phyloP scores from a whole-genome alignment of 2,329 filamentous ascomycete species.

The Metarhizium sp. region DNA sequence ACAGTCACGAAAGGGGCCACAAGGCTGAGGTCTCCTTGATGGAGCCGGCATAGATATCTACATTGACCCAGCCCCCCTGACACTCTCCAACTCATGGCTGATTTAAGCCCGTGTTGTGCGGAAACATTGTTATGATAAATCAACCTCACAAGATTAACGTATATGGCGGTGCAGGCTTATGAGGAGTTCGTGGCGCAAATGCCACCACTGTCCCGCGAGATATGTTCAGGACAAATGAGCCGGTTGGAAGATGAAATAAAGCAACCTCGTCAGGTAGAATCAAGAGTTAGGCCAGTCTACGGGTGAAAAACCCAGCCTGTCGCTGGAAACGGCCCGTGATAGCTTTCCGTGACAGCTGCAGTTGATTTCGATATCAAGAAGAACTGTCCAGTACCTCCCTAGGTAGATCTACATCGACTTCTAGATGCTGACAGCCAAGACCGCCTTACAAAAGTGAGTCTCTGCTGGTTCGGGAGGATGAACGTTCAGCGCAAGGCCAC shows the following conservation, averaged over 20 bases:
- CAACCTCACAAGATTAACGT: background rate
- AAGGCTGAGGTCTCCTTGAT: slow-evolving; percentile 11
- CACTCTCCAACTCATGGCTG: background rate
- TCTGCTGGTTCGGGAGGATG: too few relatives aligned
- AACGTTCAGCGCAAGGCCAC: too few relatives aligned
- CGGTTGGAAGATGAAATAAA: background rate
- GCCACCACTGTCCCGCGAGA: background rate
- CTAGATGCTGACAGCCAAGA: too few relatives aligned
- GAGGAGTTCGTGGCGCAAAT: too few relatives aligned
- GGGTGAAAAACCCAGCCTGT: too few relatives aligned
- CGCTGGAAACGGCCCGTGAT: too few relatives aligned
- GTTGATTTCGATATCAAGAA: background rate
- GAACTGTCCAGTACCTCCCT: too few relatives aligned
- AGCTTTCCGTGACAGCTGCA: background rate
- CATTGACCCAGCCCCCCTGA: background rate
- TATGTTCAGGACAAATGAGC: background rate
- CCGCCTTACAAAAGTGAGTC: too few relatives aligned
- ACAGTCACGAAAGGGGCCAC: slow-evolving; percentile 30
- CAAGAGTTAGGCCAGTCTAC: background rate
- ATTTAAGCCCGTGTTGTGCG: background rate
- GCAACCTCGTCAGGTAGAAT: background rate
- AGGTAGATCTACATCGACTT: too few relatives aligned
- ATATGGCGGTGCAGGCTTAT: too few relatives aligned
- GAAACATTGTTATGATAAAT: background rate
- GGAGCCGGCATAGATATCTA: background rate